Conservation (phyloP, 176 grass and related monocot genomes). For the Eleusine indica region DNA sequence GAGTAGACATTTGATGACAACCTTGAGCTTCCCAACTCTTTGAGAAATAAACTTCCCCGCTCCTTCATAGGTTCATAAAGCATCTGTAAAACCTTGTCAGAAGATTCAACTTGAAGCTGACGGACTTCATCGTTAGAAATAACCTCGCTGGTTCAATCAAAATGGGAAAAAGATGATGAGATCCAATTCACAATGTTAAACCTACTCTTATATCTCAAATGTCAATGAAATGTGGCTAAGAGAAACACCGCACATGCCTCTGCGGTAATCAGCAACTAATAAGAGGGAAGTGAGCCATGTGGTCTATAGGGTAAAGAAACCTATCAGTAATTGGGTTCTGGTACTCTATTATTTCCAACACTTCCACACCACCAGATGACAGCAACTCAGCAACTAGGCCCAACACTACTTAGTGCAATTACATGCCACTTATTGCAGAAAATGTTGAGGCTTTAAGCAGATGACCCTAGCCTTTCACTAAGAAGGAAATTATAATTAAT, state of each 20-base stretch:
- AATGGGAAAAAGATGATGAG: constrained; percentile 32
- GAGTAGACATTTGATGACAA: constrained; percentile 40
- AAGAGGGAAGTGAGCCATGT: background rate
- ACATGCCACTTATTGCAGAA: background rate
- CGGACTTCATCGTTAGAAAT: constrained; percentile 40
- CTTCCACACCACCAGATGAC: background rate
- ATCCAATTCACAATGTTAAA: constrained; percentile 15
- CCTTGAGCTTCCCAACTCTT: constrained; percentile 12
- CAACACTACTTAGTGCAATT: background rate
- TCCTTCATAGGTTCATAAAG: constrained; percentile 52
- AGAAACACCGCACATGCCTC: background rate
- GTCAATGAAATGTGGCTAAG: background rate
- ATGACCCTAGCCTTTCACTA: background rate
- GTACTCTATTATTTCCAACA: constrained; percentile 5
- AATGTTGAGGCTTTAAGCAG: background rate
- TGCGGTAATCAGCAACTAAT: constrained; percentile 7
- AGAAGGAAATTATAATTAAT: constrained; percentile 10
- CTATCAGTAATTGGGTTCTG: constrained; percentile 2
- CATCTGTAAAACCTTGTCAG: constrained; percentile 45
- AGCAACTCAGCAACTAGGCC: background rate
- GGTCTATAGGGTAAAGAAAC: background rate
- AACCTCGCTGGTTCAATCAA: constrained; percentile 44
- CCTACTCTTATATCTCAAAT: background rate
- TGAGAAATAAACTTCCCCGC: constrained; percentile 7
- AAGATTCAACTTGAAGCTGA: constrained; percentile 53